Conservation (phyloP, 441 rosid genomes). For the Arabidopsis lyrata region DNA sequence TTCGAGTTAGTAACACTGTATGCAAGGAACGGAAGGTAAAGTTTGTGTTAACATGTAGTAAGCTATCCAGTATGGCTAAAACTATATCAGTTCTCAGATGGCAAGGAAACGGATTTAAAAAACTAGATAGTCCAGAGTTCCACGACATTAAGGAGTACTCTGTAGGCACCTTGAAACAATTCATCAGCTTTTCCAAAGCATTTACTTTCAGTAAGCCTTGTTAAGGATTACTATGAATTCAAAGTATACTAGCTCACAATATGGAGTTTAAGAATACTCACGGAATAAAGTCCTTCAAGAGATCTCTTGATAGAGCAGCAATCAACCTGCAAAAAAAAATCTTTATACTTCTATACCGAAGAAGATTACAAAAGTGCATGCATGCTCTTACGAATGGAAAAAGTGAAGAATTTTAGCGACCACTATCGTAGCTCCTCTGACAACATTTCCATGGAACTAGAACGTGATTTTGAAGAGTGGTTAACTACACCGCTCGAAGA, state of each 20-base stretch:
- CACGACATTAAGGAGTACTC: constrained; percentile 6
- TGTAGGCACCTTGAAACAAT: constrained; percentile 7
- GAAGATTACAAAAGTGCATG: constrained; percentile 19
- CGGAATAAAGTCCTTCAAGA: constrained; percentile 73
- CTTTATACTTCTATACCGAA: constrained; percentile 10
- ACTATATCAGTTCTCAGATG: constrained; percentile 5
- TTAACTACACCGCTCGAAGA: constrained; percentile 24
- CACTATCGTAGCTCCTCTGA: constrained; percentile 15
- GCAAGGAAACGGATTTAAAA: constrained; percentile 1
- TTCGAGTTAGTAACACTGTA: constrained; percentile 12
- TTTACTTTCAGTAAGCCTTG: constrained; percentile 6
- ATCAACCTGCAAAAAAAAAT: constrained; percentile 66
- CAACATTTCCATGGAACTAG: constrained; percentile 10
- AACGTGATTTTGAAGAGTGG: constrained; percentile 18
- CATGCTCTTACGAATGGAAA: constrained; percentile 1
- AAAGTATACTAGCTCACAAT: constrained; percentile 10
- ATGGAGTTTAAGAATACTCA: constrained; percentile 56
- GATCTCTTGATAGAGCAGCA: constrained; percentile 91
- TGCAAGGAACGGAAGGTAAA: constrained; percentile 9
- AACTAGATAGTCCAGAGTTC: constrained; percentile 2
- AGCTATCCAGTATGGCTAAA: constrained; percentile 5
- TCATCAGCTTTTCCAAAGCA: constrained; percentile 23
- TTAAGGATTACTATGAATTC: constrained; percentile 22
- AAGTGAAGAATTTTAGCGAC: constrained; percentile 17
- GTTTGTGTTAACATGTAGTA: background rate